These are phyloP conservation scores for Trichosanthes truncata DNA, from an alignment of 306 rosid species.

Conservation along the genomic window DNA sequence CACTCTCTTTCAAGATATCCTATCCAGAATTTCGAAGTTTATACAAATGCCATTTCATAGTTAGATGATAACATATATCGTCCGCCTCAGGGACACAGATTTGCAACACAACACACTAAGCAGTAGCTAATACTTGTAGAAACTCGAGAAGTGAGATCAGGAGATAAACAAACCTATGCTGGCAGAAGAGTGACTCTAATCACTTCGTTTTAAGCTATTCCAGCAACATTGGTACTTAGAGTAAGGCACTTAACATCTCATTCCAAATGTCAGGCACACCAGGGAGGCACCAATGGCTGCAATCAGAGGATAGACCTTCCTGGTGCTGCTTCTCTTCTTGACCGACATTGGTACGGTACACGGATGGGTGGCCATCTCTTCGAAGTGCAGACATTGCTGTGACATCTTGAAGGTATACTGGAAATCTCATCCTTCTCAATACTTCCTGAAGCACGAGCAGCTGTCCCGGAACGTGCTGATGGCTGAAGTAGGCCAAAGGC, in stretches of 20 bases:
- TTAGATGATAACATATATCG: neutral
- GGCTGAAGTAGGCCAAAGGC: constrained; percentile 70
- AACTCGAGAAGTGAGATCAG: constrained; percentile 13
- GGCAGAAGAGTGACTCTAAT: constrained; percentile 19
- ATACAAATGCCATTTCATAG: neutral
- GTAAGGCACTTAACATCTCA: constrained; percentile 71
- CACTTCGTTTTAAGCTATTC: constrained; percentile 15
- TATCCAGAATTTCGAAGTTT: neutral
- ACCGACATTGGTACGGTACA: constrained; percentile 46
- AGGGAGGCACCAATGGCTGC: constrained; percentile 99
- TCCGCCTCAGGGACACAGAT: neutral
- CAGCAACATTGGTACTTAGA: constrained; percentile 19
- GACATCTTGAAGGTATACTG: constrained; percentile 73
- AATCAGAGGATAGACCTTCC: constrained; percentile 62
- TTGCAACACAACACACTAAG: constrained; percentile 6
- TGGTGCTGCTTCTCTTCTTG: constrained; percentile 52
- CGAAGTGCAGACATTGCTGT: constrained; percentile 75
- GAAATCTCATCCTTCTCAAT: constrained; percentile 78
- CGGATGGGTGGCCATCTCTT: constrained; percentile 91
- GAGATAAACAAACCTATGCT: constrained; percentile 17
- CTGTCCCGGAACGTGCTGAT: constrained; percentile 65
- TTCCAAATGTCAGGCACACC: constrained; percentile 98
- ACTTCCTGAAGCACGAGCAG: constrained; percentile 58
- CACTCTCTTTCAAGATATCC: neutral
- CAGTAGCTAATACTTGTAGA: neutral